Conservation (phyloP, 1,139 yeast species). For the Geotrichum phurueaensis region DNA sequence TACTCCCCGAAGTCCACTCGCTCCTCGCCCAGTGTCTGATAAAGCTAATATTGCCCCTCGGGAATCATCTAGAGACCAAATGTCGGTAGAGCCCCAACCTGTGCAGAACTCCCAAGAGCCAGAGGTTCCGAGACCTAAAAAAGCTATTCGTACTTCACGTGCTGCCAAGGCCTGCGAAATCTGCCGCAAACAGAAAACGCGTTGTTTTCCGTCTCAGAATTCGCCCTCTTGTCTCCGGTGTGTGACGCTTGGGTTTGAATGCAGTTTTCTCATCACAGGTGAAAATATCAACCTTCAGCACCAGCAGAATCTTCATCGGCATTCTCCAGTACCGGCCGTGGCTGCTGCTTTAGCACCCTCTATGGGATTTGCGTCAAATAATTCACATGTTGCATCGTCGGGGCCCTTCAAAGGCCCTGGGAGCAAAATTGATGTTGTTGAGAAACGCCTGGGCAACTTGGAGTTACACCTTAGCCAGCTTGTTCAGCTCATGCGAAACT, state of each 20-base stretch:
- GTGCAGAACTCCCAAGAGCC: not conserved
- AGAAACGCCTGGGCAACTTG: not conserved
- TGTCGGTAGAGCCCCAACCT: not conserved
- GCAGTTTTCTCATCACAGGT: conserved; percentile 42
- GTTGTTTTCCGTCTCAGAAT: conserved; percentile 50
- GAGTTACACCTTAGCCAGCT: conserved; percentile 3
- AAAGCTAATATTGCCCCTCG: not conserved
- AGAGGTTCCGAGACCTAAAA: conserved; percentile 3
- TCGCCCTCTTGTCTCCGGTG: conserved; percentile 53
- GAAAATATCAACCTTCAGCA: conserved; percentile 2
- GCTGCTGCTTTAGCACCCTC: not conserved
- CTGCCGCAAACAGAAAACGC: conserved; percentile 57
- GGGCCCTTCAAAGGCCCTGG: not conserved
- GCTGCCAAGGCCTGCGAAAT: conserved; percentile 50
- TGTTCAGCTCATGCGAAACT: conserved; percentile 1
- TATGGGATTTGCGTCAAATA: not conserved
- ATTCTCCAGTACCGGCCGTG: not conserved
- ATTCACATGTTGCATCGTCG: not conserved
- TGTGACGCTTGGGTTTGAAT: conserved; percentile 43
- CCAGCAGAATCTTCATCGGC: conserved; percentile 13
- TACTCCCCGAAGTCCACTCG: not conserved
- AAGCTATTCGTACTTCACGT: conserved; percentile 20
- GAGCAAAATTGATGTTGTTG: not conserved
- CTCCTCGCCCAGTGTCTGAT: not conserved
- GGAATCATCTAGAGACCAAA: not conserved